Evolutionary conservation across 2,329 filamentous ascomycete species (phyloP).

Genomic region (Fusarium tupiense): DNA sequence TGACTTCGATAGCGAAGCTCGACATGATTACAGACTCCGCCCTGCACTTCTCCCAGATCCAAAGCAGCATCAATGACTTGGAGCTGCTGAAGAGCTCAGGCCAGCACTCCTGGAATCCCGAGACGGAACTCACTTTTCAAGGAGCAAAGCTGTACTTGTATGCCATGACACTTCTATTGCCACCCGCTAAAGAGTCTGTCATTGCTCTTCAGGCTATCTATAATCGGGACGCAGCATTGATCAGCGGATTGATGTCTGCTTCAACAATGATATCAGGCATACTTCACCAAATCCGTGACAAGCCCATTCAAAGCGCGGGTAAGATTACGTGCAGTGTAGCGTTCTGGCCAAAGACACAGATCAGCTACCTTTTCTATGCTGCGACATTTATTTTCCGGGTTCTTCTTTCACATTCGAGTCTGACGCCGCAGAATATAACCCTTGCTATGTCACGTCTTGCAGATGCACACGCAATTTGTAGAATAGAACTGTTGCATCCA

Average conservation of each 20-base stretch:
- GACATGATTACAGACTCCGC: neutral
- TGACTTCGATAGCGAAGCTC: neutral
- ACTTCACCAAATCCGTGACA: neutral
- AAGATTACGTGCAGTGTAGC: too few species aligned
- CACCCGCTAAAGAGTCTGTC: neutral
- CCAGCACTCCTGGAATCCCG: neutral
- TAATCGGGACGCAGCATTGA: neutral
- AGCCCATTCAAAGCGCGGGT: too few species aligned
- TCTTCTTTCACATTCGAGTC: neutral
- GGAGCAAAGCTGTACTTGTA: neutral
- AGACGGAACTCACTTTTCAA: neutral
- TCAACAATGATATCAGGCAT: neutral
- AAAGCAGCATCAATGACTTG: neutral
- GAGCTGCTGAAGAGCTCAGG: neutral
- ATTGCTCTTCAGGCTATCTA: too few species aligned
- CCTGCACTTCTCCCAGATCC: neutral
- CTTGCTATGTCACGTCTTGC: neutral
- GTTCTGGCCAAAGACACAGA: neutral
- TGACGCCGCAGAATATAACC: neutral
- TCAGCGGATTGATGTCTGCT: neutral
- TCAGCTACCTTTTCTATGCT: neutral
- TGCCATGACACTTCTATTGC: neutral
- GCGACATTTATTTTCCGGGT: neutral
- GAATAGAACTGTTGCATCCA: neutral
- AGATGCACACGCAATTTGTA: neutral